A percentile compares a stretch with the other conserved stretches of the same genome.
These are phyloP conservation scores for Penicillium tannophilum DNA, from an alignment of 495 filamentous ascomycete genomes.

Conservation along the genomic window DNA sequence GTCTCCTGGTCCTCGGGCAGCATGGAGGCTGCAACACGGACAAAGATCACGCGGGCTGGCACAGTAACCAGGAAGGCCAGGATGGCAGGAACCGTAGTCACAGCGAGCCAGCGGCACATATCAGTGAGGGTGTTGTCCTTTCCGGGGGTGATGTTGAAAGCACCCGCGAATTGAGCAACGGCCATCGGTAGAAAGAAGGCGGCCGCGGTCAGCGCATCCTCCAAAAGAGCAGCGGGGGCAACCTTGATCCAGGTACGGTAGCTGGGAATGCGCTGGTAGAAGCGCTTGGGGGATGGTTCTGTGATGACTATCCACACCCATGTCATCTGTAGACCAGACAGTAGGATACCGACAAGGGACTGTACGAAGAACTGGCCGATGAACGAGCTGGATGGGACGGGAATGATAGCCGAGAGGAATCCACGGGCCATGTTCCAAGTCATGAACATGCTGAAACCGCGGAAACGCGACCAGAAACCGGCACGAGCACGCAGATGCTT, in stretches of 20 bases:
- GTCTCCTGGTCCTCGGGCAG: conserved; percentile 68
- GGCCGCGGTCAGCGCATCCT: conserved; percentile 35
- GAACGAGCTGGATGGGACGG: conserved; percentile 31
- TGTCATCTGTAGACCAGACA: conserved; percentile 53
- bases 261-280: conserved; percentile 52
- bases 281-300: conserved; percentile 52
- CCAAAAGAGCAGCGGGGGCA: conserved; percentile 52
- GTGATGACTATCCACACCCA: conserved; percentile 67
- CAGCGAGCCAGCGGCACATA: conserved; percentile 34
- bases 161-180: conserved; percentile 29
- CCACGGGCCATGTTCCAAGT: conserved; percentile 32
- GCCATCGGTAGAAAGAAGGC: conserved; percentile 44
- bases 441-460: conserved; percentile 51
- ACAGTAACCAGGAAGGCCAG: conserved; percentile 54
- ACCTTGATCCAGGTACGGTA: conserved; percentile 50
- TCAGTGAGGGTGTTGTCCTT: conserved; percentile 16
- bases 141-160: conserved; percentile 27
- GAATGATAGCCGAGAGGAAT: conserved; percentile 26
- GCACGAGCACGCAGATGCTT: conserved; percentile 57
- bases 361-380: conserved; percentile 38
- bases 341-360: conserved; percentile 42
- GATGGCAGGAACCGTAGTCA: conserved; percentile 38
- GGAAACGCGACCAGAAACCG: conserved; percentile 60
- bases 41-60: conserved; percentile 63
- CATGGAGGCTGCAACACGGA: conserved; percentile 72